Conservation (phyloP, 2,329 filamentous ascomycete species). For the Rhynchosporium agropyri region DNA sequence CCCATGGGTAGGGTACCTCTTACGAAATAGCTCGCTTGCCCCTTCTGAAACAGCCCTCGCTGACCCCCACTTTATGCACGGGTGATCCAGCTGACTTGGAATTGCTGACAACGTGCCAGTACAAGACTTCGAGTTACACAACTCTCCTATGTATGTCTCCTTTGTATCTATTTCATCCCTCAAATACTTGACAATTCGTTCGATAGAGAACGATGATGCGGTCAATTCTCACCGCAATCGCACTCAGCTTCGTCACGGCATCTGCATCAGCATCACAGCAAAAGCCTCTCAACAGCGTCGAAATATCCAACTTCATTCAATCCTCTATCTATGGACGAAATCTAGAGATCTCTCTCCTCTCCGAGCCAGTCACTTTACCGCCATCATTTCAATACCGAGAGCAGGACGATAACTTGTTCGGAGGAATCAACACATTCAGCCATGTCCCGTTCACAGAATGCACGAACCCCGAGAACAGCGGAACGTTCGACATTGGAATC, state of each 20-base stretch:
- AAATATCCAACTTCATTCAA: slow-evolving; percentile 28
- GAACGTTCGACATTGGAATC: slow-evolving; percentile 41
- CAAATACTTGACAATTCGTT: background rate
- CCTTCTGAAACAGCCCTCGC: background rate
- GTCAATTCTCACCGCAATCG: background rate
- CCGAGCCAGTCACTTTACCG: slow-evolving; percentile 27
- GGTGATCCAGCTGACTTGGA: background rate
- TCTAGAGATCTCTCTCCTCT: slow-evolving; percentile 13
- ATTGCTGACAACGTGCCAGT: background rate
- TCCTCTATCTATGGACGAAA: slow-evolving; percentile 29
- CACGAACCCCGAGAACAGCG: slow-evolving; percentile 31
- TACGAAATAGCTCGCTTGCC: too few relatives aligned
- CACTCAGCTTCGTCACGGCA: background rate
- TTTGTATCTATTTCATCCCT: background rate
- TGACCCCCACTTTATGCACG: background rate
- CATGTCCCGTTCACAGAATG: slow-evolving; percentile 39
- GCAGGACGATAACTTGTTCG: slow-evolving; percentile 22
- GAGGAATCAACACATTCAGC: slow-evolving; percentile 36
- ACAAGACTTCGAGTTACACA: background rate
- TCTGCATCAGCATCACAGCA: slow-evolving; percentile 20
- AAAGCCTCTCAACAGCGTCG: slow-evolving; percentile 2
- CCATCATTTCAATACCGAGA: slow-evolving; percentile 30
- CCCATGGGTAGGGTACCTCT: too few relatives aligned
- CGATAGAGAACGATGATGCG: background rate
- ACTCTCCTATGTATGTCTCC: background rate